phyloP scores from a whole-genome alignment of 257 asterid species.

The Solanum verrucosum region DNA sequence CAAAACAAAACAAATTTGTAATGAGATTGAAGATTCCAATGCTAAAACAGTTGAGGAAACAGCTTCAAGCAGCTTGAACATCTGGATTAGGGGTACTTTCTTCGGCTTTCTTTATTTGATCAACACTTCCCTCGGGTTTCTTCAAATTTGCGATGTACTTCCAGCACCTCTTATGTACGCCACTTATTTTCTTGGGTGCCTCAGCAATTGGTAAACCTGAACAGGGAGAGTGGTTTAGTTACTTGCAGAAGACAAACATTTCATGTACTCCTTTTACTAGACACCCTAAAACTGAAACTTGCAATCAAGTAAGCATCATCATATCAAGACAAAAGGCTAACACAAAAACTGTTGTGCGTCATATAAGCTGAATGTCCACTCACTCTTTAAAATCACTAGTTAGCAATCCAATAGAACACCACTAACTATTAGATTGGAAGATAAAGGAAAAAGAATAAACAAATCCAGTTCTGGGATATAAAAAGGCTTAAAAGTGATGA shows the following conservation, averaged over 20 bases:
- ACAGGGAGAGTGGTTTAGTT: neutral
- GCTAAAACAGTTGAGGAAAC: neutral
- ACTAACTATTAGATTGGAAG: neutral
- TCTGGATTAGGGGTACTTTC: constrained; percentile 29
- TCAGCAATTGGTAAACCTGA: constrained; percentile 40
- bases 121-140: constrained; percentile 19
- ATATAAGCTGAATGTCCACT: neutral
- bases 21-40: neutral
- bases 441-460: neutral
- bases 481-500: neutral
- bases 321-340: neutral
- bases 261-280: neutral
- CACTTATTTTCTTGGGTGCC: constrained; percentile 90
- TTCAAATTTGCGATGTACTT: constrained; percentile 45
- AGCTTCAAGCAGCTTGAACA: constrained; percentile 30
- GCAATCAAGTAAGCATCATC: neutral
- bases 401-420: neutral
- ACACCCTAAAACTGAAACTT: neutral
- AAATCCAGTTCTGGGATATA: neutral
- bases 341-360: neutral
- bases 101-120: constrained; percentile 19
- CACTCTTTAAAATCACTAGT: neutral
- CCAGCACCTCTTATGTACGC: constrained; percentile 98
- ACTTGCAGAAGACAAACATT: constrained; percentile 32
- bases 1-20: neutral